A percentile compares a stretch with the other conserved stretches of the same genome.
Conservation (phyloP, 257 asterid genomes). For the Forsythia suspensa region DNA sequence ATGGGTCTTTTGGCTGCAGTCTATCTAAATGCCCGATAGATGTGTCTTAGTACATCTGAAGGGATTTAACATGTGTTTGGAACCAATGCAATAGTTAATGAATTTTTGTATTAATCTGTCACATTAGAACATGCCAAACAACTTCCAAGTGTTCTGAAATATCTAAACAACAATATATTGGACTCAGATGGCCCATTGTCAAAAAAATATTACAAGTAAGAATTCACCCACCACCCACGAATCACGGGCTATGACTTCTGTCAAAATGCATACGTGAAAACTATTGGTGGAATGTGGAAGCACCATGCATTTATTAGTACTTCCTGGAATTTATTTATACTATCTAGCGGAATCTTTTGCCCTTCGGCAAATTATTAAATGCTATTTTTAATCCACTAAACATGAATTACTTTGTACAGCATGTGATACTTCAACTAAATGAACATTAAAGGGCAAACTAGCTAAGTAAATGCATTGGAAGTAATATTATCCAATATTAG, state of each 20-base stretch:
- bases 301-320: not conserved
- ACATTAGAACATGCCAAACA: no score
- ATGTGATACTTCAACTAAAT: not conserved
- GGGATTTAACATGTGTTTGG: no score
- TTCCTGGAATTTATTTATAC: not conserved
- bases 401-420: not conserved
- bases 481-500: not conserved
- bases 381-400: not conserved
- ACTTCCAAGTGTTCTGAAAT: no score
- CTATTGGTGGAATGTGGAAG: not conserved
- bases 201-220: not conserved
- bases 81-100: no score
- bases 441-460: not conserved
- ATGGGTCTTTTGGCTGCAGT: not conserved
- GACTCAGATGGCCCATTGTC: not conserved
- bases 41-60: no score
- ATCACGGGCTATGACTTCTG: not conserved
- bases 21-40: no score
- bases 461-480: not conserved
- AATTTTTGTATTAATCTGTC: no score
- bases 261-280: not conserved
- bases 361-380: not conserved
- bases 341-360: not conserved
- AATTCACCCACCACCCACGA: not conserved
- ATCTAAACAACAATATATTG: no score